phyloP scores from a whole-genome alignment of 441 rosid genomes.

The Lepidium campestre region DNA sequence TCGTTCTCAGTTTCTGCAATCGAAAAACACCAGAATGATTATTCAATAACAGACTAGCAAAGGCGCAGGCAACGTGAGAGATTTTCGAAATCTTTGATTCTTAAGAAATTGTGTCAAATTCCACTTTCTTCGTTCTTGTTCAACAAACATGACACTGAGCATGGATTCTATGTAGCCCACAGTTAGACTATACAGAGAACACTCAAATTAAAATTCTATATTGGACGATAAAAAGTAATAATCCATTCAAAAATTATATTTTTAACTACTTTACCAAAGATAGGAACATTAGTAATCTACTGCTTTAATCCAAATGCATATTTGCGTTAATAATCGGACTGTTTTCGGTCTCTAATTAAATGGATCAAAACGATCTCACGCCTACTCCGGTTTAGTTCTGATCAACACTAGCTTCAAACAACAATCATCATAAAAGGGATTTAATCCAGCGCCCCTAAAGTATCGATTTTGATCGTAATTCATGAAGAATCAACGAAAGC shows the following conservation, averaged over 20 bases:
- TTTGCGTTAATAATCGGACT: no score
- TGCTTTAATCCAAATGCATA: no score
- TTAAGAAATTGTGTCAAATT: neutral
- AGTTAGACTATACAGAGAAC: neutral
- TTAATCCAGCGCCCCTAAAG: neutral
- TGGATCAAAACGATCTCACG: constrained; percentile 4
- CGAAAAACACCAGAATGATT: constrained; percentile 30
- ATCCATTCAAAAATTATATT: no score
- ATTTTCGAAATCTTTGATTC: neutral
- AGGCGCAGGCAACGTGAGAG: no score
- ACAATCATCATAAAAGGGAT: neutral
- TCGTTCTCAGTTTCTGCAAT: constrained; percentile 81
- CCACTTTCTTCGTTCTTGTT: neutral
- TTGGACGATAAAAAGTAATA: neutral
- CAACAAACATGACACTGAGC: neutral
- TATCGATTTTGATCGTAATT: neutral
- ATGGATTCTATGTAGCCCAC: neutral
- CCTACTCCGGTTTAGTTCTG: neutral
- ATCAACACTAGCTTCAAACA: neutral
- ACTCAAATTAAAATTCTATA: neutral
- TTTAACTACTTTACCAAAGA: no score
- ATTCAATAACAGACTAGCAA: neutral
- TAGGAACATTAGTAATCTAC: no score
- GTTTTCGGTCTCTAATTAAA: neutral
- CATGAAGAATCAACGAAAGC: constrained; percentile 3